Percentiles rank a stretch among this genome's conserved stretches.
Evolutionary conservation across 1,284 basidiomycete species (phyloP).

Genomic region (Marasmius sp.): DNA sequence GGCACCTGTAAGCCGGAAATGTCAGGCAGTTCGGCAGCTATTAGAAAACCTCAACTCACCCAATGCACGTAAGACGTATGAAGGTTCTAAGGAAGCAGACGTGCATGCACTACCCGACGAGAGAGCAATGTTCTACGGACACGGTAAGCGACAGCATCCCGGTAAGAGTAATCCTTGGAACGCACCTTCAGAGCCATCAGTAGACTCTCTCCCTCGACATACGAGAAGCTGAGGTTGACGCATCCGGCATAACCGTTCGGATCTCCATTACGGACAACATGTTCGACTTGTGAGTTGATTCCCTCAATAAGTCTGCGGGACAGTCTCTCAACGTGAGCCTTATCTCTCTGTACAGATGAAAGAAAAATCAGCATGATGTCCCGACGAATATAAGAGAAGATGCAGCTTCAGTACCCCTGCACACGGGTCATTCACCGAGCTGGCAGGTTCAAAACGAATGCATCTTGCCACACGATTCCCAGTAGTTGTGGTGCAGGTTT

Average conservation of each 20-base stretch:
- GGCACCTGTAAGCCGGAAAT: slow-evolving; percentile 54
- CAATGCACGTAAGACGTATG: slow-evolving; percentile 95
- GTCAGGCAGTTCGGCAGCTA: slow-evolving; percentile 2
- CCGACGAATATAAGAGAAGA: slow-evolving; percentile 11
- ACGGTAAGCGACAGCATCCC: slow-evolving; percentile 7
- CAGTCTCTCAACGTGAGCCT: slow-evolving; percentile 73
- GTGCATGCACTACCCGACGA: slow-evolving; percentile 99
- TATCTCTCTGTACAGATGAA: slow-evolving; percentile 67
- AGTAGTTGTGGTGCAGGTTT: slow-evolving; percentile 35
- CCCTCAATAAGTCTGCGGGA: slow-evolving; percentile 83
- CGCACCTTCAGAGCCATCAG: slow-evolving; percentile 97
- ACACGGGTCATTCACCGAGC: slow-evolving; percentile 64
- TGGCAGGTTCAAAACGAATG: slow-evolving; percentile 28
- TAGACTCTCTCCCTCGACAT: slow-evolving; percentile 96
- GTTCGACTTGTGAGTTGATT: slow-evolving; percentile 83
- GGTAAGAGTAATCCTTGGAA: slow-evolving; percentile 11
- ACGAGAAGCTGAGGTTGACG: slow-evolving; percentile 94
- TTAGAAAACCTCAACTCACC: slow-evolving; percentile 42
- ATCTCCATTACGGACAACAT: slow-evolving; percentile 95
- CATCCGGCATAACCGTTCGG: slow-evolving; percentile 87
- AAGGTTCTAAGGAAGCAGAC: slow-evolving; percentile 96
- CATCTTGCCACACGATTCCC: slow-evolving; percentile 38
- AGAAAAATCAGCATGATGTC: slow-evolving; percentile 20
- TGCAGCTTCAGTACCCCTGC: slow-evolving; percentile 86
- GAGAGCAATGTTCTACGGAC: slow-evolving; percentile 83